Evolutionary conservation across 23 red algal genomes (phyloP), one percentile per base, ranked within the genome.

Genomic region (Rhodosorus marinus): DNA sequence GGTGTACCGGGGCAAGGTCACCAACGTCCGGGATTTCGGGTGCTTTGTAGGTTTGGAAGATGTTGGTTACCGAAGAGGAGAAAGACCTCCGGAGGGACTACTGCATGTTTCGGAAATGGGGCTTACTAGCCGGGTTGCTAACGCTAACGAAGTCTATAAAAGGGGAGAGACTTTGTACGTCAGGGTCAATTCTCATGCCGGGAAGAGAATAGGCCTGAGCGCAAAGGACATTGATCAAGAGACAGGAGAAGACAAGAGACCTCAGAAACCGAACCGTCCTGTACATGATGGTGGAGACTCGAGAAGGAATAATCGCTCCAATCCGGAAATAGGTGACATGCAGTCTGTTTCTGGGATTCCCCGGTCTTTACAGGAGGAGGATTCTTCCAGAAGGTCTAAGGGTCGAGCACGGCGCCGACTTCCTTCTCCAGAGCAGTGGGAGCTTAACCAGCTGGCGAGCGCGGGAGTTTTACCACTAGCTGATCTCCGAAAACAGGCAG

Each of bases 341-440:
- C 29, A 3, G 35, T 28, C 52, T 15, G 52, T 32, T 20, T 56
- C 24, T 15, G 52, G 52, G 24, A 28, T 28, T 24, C 35, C 52
- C 20, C 52, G 52, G 29, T 15, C 2, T 24, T 4, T 3, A 32
- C 19, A 1, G 4, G 29, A 3, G 35, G 52, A 15, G 26, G 47
- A 6, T 22, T 3, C 7, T 0, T 26, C 29, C 28, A 5, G 34
- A 62, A 28, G 60, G 31, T 28, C 32, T 11, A 58, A 40, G 15
- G 69, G 58, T 7, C 50, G 67, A 22, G 53, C 61, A 55, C 54
- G 56, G 6, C 29, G 69, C 31, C 72, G 62, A 9, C 53, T 90
- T 60, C 67, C 82, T 32, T 67, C 72, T 64, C 57, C 64, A 4
- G 83, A 92, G 62, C 66, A 80, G 32, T 92, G 83, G 83, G 83